Conservation (phyloP, 148 eudicot species). For the Chenopodium album region DNA sequence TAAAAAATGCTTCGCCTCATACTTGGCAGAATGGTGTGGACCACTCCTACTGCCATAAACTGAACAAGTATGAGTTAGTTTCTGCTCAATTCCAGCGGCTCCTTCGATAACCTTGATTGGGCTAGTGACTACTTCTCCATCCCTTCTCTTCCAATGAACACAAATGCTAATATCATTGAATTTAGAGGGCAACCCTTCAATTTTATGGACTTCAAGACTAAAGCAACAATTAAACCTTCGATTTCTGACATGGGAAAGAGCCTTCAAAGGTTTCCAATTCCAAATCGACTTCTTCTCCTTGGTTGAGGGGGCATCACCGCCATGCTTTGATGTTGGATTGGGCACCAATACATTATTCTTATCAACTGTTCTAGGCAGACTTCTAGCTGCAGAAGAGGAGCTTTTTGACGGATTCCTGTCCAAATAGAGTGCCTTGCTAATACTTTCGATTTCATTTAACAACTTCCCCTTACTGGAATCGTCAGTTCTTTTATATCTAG, state of each 20-base stretch:
- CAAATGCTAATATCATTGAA: constrained; percentile 49
- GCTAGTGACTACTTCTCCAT: constrained; percentile 54
- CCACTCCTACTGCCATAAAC: constrained; percentile 71
- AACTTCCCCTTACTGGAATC: constrained; percentile 50
- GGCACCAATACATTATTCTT: constrained; percentile 36
- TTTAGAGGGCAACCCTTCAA: constrained; percentile 60
- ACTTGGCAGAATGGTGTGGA: constrained; percentile 64
- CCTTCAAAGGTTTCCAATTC: constrained; percentile 87
- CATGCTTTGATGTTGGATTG: constrained; percentile 39
- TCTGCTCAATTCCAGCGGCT: constrained; percentile 64
- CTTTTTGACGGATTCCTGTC: constrained; percentile 47
- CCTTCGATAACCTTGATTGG: constrained; percentile 64
- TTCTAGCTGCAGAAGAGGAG: constrained; percentile 43
- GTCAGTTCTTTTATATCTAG: constrained; percentile 45
- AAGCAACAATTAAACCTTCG: constrained; percentile 86
- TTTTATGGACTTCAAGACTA: constrained; percentile 71
- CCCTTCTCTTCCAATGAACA: constrained; percentile 88
- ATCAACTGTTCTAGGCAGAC: constrained; percentile 46
- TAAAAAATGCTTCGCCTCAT: constrained; percentile 71
- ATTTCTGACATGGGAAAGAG: constrained; percentile 59
- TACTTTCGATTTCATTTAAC: constrained; percentile 62
- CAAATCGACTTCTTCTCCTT: constrained; percentile 88
- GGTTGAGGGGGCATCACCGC: constrained; percentile 35
- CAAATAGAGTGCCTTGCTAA: constrained; percentile 59
- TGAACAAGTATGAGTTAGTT: constrained; percentile 57